A percentile compares a stretch with the other conserved stretches of the same genome.
These are phyloP conservation scores for Termitomyces sp. DNA, from an alignment of 768 basidiomycete species.

Conservation along the genomic window DNA sequence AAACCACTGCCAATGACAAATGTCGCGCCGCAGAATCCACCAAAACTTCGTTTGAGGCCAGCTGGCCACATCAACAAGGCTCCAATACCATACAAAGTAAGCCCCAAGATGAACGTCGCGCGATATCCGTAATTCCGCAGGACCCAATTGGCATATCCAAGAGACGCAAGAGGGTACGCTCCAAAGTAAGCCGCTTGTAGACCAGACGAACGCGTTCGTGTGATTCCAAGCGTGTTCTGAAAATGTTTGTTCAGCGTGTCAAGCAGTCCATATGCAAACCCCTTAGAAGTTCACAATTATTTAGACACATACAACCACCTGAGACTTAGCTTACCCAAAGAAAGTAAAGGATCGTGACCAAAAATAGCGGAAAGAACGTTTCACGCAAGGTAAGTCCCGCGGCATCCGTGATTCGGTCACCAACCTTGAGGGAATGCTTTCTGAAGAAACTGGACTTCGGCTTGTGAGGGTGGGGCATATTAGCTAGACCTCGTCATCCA, in stretches of 20 bases:
- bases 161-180: constrained; percentile 31
- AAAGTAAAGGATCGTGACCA: constrained; percentile 34
- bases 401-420: constrained; percentile 29
- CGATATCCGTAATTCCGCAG: constrained; percentile 31
- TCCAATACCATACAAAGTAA: constrained; percentile 28
- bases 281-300: constrained; percentile 16
- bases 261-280: constrained; percentile 31
- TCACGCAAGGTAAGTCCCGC: constrained; percentile 28
- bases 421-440: constrained; percentile 29
- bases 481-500: not conserved
- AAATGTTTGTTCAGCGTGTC: constrained; percentile 35
- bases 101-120: constrained; percentile 30
- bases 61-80: constrained; percentile 35
- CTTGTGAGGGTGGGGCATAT: constrained; percentile 10
- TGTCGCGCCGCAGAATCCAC: constrained; percentile 33
- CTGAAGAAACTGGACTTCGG: constrained; percentile 17
- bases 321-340: constrained; percentile 27
- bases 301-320: not conserved
- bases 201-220: constrained; percentile 31
- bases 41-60: constrained; percentile 29
- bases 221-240: constrained; percentile 29
- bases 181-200: constrained; percentile 34
- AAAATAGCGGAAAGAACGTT: constrained; percentile 30
- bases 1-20: constrained; percentile 33
- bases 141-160: constrained; percentile 32